These are phyloP conservation scores for Cucurbita maxima DNA, from an alignment of 306 rosid species.

Conservation along the genomic window DNA sequence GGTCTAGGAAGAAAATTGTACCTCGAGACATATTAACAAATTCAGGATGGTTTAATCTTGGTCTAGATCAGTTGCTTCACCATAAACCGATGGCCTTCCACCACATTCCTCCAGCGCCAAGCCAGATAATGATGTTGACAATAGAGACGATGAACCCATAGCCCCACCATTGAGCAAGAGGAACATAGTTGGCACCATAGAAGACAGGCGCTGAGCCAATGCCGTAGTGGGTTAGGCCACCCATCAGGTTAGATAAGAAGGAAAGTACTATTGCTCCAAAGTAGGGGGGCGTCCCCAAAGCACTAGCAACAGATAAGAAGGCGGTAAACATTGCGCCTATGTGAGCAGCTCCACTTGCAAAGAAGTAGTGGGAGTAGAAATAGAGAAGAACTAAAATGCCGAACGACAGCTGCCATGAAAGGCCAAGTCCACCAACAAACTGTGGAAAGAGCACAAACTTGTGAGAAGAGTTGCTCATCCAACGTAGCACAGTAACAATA, in stretches of 20 bases:
- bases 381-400: constrained; percentile 93
- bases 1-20: constrained; percentile 17
- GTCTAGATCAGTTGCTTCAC: constrained; percentile 23
- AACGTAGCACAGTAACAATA: neutral
- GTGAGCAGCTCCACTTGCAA: constrained; percentile 99
- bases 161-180: constrained; percentile 95
- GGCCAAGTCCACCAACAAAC: constrained; percentile 96
- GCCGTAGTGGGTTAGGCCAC: constrained; percentile 97
- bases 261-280: constrained; percentile 81
- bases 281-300: constrained; percentile 89
- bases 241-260: constrained; percentile 95
- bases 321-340: constrained; percentile 99
- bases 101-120: constrained; percentile 82
- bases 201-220: constrained; percentile 94
- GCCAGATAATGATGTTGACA: constrained; percentile 84
- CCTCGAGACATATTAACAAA: neutral
- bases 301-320: constrained; percentile 91
- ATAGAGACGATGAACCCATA: constrained; percentile 76
- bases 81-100: constrained; percentile 90
- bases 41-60: neutral
- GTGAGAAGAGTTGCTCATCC: neutral
- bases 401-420: constrained; percentile 85
- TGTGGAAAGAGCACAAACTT: constrained; percentile 17
- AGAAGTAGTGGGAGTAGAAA: constrained; percentile 96
- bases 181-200: constrained; percentile 93